These are phyloP conservation scores for Arabidopsis arenosa DNA, from an alignment of 345 rosid species.

Conservation along the genomic window DNA sequence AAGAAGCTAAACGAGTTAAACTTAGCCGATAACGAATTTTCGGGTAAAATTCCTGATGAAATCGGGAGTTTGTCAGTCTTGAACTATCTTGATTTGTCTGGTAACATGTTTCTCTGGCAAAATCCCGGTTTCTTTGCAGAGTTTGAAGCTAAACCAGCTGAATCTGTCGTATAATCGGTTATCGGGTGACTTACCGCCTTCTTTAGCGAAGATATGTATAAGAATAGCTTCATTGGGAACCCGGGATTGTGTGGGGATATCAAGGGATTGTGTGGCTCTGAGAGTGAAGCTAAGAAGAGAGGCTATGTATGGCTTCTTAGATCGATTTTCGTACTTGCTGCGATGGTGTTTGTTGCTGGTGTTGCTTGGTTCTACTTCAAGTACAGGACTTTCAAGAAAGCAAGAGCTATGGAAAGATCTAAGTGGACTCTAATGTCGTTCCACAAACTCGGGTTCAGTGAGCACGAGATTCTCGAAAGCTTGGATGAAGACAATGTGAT, in stretches of 20 bases:
- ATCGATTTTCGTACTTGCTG: slow-evolving; percentile 73
- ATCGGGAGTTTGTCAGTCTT: slow-evolving; percentile 75
- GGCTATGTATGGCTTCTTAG: slow-evolving; percentile 82
- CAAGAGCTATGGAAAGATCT: slow-evolving; percentile 69
- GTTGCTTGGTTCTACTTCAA: slow-evolving; percentile 82
- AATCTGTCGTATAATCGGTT: slow-evolving; percentile 78
- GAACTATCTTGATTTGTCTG: slow-evolving; percentile 90
- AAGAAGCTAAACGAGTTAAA: slow-evolving; percentile 86
- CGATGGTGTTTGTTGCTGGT: slow-evolving; percentile 67
- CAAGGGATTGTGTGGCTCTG: slow-evolving; percentile 66
- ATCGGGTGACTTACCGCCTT: slow-evolving; percentile 73
- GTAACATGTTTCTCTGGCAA: slow-evolving; percentile 66
- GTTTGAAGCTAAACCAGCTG: slow-evolving; percentile 86
- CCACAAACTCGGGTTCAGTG: slow-evolving; percentile 91
- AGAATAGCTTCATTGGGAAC: slow-evolving; percentile 75
- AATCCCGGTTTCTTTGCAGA: slow-evolving; percentile 75
- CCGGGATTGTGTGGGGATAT: slow-evolving; percentile 79
- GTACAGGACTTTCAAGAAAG: slow-evolving; percentile 71
- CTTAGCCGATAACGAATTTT: slow-evolving; percentile 63
- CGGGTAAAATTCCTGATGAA: slow-evolving; percentile 70
- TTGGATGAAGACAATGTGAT: slow-evolving; percentile 95
- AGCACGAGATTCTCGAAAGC: slow-evolving; percentile 78
- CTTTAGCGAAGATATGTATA: slow-evolving; percentile 65
- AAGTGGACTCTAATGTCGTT: slow-evolving; percentile 98
- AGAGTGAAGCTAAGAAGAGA: slow-evolving; percentile 51